Evolutionary conservation across 257 asterid genomes (phyloP), one percentile per base, ranked within the genome.

Genomic region (Nicotiana obtusifolia): DNA sequence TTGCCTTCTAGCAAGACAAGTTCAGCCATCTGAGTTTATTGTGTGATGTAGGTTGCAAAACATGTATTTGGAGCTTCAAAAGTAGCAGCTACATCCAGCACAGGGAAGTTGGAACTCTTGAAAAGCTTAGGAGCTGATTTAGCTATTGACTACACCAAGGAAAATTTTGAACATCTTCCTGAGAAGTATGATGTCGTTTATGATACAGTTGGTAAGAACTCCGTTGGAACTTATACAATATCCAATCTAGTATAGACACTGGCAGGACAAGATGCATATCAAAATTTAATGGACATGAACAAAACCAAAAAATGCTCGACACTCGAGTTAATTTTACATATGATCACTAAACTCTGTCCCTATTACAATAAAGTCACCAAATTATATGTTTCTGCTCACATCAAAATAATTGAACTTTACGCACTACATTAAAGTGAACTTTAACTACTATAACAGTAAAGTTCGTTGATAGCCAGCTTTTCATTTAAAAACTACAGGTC

Each of bases 21-120:
- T 30, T 30, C 3, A 30, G 31, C 31, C 31, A 30, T 30, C 3
- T 2, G 31, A 30, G 4, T 30, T 30, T 30, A 30, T 30, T 30
- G 3, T 30, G 52, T 59, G 60, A 16, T 37, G 86, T 90, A 95
- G 99, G 85, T 95, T 10, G 98, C 96, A 10, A 95, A 95, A 83
- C 92, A 95, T 13, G 97, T 91, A 26, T 92, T 91, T 84, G 97
- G 98, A 11, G 98, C 98, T 78, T 95, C 99, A 15, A 91, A 89
- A 86, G 89, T 92, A 4, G 99, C 97, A 61, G 95, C 97, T 31
- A 93, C 98, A 8, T 67, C 98, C 22, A 93, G 97, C 91, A 90
- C 97, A 0, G 86, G 87, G 4, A 93, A 95, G 75, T 35, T 89
- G 89, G 95, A 91, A 3, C 75, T 93, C 68, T 57, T 95, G 49